Evolutionary conservation across 192 early-diverging fungal species (phyloP).

Genomic region (Chytriomyces sp.): DNA sequence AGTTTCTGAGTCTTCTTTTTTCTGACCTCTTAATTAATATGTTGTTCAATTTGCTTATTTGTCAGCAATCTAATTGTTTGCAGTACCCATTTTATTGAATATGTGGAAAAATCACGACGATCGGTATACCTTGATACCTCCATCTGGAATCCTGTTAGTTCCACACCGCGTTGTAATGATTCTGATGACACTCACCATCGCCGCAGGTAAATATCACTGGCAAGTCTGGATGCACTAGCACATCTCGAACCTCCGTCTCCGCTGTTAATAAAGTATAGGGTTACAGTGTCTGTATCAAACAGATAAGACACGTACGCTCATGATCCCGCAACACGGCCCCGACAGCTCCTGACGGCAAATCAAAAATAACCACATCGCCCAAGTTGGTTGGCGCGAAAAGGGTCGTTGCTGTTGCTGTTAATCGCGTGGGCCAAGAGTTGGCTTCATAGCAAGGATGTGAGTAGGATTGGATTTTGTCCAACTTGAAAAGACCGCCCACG

Average conservation of each 20-base stretch:
- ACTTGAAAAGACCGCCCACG: slow-evolving; percentile 68
- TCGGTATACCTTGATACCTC: slow-evolving; percentile 40
- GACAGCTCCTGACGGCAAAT: slow-evolving; percentile 74
- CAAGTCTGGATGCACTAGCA: slow-evolving; percentile 81
- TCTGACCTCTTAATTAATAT: no score
- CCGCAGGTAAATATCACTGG: slow-evolving; percentile 81
- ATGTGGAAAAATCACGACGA: no score
- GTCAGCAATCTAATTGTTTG: no score
- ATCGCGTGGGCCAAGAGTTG: slow-evolving; percentile 94
- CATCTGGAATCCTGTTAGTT: slow-evolving; percentile 19
- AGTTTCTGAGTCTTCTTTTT: no score
- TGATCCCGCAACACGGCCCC: slow-evolving; percentile 83
- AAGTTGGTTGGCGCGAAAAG: slow-evolving; percentile 87
- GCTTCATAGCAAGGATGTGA: slow-evolving; percentile 61
- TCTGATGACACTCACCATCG: slow-evolving; percentile 58
- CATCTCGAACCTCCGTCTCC: slow-evolving; percentile 92
- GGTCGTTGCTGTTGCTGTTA: slow-evolving; percentile 85
- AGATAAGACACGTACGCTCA: no score
- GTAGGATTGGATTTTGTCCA: slow-evolving; percentile 77
- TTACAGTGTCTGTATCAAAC: no score
- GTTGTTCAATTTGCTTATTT: no score
- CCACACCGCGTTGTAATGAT: background rate
- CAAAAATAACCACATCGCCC: slow-evolving; percentile 85
- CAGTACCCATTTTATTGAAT: no score
- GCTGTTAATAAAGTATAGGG: no score